A percentile compares a stretch with the other conserved stretches of the same genome.
Evolutionary conservation across 306 rosid genomes (phyloP).

Genomic region (Quercus agrifolia): DNA sequence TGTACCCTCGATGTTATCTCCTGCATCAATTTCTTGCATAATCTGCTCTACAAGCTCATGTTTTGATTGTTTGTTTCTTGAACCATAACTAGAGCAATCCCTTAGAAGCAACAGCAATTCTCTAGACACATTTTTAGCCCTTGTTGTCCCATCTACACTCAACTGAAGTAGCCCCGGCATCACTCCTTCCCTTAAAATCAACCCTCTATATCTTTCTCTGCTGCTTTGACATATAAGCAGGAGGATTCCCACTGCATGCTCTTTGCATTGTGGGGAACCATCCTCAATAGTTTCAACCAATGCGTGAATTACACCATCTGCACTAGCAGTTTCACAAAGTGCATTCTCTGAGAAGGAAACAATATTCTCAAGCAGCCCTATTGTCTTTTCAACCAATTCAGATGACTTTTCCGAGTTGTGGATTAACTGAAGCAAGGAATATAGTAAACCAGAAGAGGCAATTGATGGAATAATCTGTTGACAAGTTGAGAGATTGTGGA

Average conservation of each 20-base stretch:
- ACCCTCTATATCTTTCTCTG: conserved; percentile 66
- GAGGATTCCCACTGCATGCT: conserved; percentile 64
- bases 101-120: conserved; percentile 64
- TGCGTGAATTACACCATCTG: conserved; percentile 37
- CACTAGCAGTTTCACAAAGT: conserved; percentile 43
- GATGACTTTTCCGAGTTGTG: conserved; percentile 45
- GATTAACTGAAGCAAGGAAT: conserved; percentile 47
- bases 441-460: conserved; percentile 44
- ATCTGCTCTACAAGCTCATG: conserved; percentile 45
- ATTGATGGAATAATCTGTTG: conserved; percentile 44
- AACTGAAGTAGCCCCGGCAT: conserved; percentile 86
- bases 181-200: conserved; percentile 71
- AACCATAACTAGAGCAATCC: conserved; percentile 44
- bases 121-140: conserved; percentile 44
- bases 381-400: conserved; percentile 47
- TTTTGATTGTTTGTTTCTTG: conserved; percentile 35
- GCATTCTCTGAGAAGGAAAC: conserved; percentile 51
- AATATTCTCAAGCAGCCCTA: conserved; percentile 55
- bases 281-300: conserved; percentile 74
- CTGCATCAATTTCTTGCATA: conserved; percentile 77
- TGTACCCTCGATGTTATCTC: conserved; percentile 44
- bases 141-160: conserved; percentile 68
- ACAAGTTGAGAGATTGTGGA: conserved; percentile 73
- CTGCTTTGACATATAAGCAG: conserved; percentile 61
- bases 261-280: conserved; percentile 53